Evolutionary conservation across 257 asterid genomes (phyloP).

Genomic region (Solanum raphanifolium): DNA sequence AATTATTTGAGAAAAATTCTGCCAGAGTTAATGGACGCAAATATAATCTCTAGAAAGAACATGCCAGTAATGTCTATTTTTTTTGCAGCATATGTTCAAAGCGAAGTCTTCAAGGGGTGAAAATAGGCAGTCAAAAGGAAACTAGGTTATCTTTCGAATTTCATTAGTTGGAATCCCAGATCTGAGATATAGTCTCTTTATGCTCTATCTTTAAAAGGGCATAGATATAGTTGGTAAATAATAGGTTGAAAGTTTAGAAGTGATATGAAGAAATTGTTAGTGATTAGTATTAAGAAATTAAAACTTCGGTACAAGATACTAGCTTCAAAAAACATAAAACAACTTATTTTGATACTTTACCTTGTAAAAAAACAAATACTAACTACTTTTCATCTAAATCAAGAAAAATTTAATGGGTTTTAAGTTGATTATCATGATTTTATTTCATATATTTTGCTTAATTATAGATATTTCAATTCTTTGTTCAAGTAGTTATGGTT

Average conservation of each 20-base stretch:
- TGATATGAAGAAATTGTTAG: background rate
- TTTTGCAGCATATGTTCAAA: background rate
- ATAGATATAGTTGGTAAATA: background rate
- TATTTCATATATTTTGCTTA: background rate
- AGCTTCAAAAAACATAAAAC: background rate
- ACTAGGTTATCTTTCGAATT: background rate
- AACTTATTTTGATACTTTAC: background rate
- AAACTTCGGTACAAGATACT: background rate
- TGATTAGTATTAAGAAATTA: background rate
- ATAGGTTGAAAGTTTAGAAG: background rate
- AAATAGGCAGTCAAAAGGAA: background rate
- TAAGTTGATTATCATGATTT: background rate
- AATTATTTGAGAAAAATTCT: background rate
- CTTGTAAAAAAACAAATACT: background rate
- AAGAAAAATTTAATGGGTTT: background rate
- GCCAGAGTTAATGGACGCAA: background rate
- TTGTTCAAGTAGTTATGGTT: background rate
- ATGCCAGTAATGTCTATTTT: background rate
- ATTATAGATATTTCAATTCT: background rate
- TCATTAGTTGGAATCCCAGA: background rate
- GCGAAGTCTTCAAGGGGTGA: background rate
- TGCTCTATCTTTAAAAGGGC: background rate
- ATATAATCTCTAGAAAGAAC: background rate
- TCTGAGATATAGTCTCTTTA: background rate
- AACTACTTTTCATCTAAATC: background rate